These are phyloP conservation scores for Hansenula sp. DNA, from an alignment of 1,139 yeast genomes.

Conservation along the genomic window DNA sequence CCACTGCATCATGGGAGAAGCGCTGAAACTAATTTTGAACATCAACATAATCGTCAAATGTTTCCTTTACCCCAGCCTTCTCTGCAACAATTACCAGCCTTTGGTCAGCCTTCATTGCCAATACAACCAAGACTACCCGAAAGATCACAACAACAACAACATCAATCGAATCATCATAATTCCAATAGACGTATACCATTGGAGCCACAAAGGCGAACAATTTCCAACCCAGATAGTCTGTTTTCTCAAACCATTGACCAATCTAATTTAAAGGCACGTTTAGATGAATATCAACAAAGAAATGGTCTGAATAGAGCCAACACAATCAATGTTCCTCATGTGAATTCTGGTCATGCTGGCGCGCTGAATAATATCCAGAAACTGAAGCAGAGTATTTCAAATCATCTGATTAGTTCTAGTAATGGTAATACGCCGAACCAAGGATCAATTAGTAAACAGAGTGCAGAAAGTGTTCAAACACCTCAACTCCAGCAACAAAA, in stretches of 20 bases:
- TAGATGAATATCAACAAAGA: constrained; percentile 5
- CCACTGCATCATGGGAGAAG: too few relatives aligned
- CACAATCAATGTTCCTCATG: constrained; percentile 4
- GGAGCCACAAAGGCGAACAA: constrained; percentile 3
- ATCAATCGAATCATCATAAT: neutral
- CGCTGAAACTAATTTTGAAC: too few relatives aligned
- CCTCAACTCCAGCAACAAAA: neutral
- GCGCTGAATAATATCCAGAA: neutral
- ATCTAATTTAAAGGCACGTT: constrained; percentile 9
- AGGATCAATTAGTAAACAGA: too few relatives aligned
- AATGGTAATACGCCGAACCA: too few relatives aligned
- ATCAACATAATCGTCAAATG: too few relatives aligned
- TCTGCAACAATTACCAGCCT: too few relatives aligned
- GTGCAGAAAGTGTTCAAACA: too few relatives aligned
- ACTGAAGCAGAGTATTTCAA: neutral
- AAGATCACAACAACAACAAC: neutral
- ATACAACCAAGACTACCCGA: neutral
- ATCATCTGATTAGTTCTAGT: neutral
- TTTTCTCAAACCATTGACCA: constrained; percentile 11
- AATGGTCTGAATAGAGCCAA: constrained; percentile 8
- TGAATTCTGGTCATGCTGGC: constrained; percentile 5
- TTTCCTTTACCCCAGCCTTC: too few relatives aligned
- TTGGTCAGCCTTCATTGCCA: too few relatives aligned
- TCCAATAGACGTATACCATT: too few relatives aligned
- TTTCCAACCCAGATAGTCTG: constrained; percentile 6